Base-by-base conservation (phyloP, 1,284 basidiomycete species). In the Mycosarcoma maydis region DNA sequence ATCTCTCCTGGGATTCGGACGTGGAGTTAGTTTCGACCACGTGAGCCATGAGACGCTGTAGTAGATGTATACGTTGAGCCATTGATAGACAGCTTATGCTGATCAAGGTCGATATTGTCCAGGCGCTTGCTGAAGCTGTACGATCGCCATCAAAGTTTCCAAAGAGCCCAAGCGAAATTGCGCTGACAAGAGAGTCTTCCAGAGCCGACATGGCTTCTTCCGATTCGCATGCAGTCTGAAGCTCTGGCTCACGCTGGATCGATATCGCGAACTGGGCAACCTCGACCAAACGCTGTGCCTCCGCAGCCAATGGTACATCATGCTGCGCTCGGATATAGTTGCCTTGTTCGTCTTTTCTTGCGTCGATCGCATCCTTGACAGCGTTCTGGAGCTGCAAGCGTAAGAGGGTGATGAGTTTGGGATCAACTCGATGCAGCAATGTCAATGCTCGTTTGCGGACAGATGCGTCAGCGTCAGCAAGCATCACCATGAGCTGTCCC, bases 401-500 rank as follows among this genome's bases (percentile, higher is more conserved):
- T 17, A 64, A 37, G 10, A 71, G 53, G 2, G 9, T 23, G 10
- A 50, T 42, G 0, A 71, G 41, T 10, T 33, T 34, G 2, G 34
- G 8, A 9, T 71, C 68, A 23, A 66, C 52, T 14, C 24, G 23
- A 10, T 66, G 44, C 11, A 71, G 54, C 36, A 71, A 14, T n/a
- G 32, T 29, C 19, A 57, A 32, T 9, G 52, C 48, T n/a, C 47
- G 33, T 13, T 27, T 49, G 16, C 68, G 61, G 4, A 66, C 47
- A 14, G 53, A 57, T 0, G 53, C 16, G 23, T 71, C 68, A 2
- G 37, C 24, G 27, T 71, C 61, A 5, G 49, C 36, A 5, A 71
- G 50, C 11, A 66, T 22, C 9, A 46, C 42, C 62, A 66, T 71
- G 11, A 71, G 57, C 26, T 45, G 54, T 0, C 29, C 62, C 61